Evolutionary conservation across 441 rosid species (phyloP), one percentile per base, ranked within the genome.

Genomic region (Raphanus hybrid): DNA sequence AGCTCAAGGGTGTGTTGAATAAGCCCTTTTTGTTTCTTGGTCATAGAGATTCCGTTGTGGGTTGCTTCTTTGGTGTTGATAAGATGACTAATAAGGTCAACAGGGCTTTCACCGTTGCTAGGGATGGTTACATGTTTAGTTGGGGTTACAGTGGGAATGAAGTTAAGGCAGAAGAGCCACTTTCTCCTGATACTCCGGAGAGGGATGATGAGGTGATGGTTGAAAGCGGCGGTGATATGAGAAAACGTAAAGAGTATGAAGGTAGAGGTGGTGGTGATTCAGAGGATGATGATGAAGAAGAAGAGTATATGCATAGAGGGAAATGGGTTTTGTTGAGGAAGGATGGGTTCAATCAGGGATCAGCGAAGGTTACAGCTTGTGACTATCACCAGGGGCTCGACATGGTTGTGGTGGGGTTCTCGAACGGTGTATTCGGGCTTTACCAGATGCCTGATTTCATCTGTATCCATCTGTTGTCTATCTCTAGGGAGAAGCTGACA

Each of bases 401-500:
- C 67, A 90, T 92, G 87, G 78, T 91, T 63, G 97, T 93, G 55
- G 98, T 89, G 61, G 97, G 97, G 16, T 91, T 92, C 82, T 90
- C 97, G 0, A 91, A 90, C 78, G 98, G 99, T 45, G 96, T 89
- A 62, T 96, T 92, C 41, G 97, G 99, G 78, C 84, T 92, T 77
- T 96, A 96, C 58, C 96, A 96, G 81, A 96, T 96, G 98, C 99
- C 97, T 0, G 96, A 93, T 85, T 93, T 96, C 76, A 84, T 93
- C 75, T 96, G 99, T 82, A 80, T 96, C 64, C 98, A 93, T 81
- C 84, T 88, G 83, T 70, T 93, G 59, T 93, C 98, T 0, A 88
- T 96, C 43, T 96, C 97, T 0, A 93, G 91, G 82, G 93, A 92
- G 85, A 93, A 91, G 87, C 86, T 96, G 27, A 96, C 99, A 4